Evolutionary conservation across 768 basidiomycete genomes (phyloP), one percentile per base, ranked within the genome.

Genomic region (Tulasnella sp.): DNA sequence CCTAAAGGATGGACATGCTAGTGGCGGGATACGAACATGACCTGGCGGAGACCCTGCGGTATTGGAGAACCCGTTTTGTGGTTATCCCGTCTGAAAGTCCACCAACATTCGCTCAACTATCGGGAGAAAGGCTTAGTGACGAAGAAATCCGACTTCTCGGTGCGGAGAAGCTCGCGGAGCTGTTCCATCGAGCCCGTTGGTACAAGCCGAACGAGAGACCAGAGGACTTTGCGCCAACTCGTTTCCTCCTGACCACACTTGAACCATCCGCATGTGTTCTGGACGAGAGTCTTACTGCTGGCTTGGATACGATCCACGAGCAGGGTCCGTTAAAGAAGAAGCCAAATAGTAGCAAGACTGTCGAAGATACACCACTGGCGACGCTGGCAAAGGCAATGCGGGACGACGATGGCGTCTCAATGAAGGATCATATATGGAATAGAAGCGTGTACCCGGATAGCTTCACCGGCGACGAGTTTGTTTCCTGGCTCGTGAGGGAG

Each of bases 41-140:
- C 71, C 90, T 93, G 81, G 89, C 89, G 80, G 93, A 94, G 77
- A 91, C 92, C 1, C 85, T 96, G 39, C 89, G 93, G 67, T 97
- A 97, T 80, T 97, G 97, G 94, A 88, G 96, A 15, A 98, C 96
- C 0, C 87, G 96, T 29, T 97, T 97, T 82, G 87, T 99, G 34
- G 90, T 99, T 25, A 92, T 99, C 37, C 97, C 97, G 0, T 91
- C 94, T 0, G 85, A 88, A 17, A 91, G 93, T 45, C 86, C 89
- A 12, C 83, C 85, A 40, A 76, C 75, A 68, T 76, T 76, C 31
- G 67, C 69, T 39, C 67, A 69, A 31, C 81, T 86, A 1, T 86
- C 87, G 1, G 92, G 91, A 0, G 95, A 97, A 81, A 86, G 85
- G 73, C 86, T 97, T 70, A 89, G 90, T 79, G 93, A 94, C 38